Percentiles rank a stretch among this genome's conserved stretches.
These are phyloP conservation scores for Sistotremastrum suecicum DNA, from an alignment of 768 basidiomycete species.

Conservation along the genomic window DNA sequence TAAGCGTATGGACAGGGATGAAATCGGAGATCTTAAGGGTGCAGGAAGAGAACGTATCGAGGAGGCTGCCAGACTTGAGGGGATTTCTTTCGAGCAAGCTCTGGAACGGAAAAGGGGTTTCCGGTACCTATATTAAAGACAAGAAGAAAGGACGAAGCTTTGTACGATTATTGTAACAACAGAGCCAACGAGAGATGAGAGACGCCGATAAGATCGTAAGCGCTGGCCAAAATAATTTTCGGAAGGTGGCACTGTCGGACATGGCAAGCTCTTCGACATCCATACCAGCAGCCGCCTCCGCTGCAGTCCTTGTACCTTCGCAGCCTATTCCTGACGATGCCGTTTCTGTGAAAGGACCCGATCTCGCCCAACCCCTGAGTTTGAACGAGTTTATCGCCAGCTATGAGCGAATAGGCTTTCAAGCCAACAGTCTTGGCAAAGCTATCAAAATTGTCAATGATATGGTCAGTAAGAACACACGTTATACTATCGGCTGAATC, in stretches of 20 bases:
- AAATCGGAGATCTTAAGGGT: slow-evolving; percentile 27
- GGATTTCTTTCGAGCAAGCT: slow-evolving; percentile 45
- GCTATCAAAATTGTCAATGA: slow-evolving; percentile 85
- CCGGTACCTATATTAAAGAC: slow-evolving; percentile 36
- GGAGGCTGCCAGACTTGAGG: slow-evolving; percentile 44
- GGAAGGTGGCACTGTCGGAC: background rate
- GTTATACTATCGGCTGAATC: background rate
- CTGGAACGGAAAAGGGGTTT: slow-evolving; percentile 41
- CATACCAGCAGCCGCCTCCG: slow-evolving; percentile 47
- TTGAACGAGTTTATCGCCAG: slow-evolving; percentile 57
- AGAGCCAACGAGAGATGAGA: too few species aligned
- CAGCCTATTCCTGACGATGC: slow-evolving; percentile 53
- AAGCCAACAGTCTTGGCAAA: slow-evolving; percentile 83
- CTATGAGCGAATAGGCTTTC: slow-evolving; percentile 91
- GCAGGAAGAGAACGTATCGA: slow-evolving; percentile 36
- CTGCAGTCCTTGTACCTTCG: slow-evolving; percentile 67
- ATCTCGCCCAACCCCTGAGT: slow-evolving; percentile 58
- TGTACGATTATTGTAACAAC: too few species aligned
- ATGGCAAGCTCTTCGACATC: slow-evolving; percentile 9
- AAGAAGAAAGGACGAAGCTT: too few species aligned
- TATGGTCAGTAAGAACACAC: slow-evolving; percentile 47
- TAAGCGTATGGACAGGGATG: slow-evolving; percentile 33
- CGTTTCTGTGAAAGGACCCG: slow-evolving; percentile 70
- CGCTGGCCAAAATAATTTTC: too few species aligned
- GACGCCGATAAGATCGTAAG: too few species aligned